Conservation (phyloP, 257 asterid genomes). For the Solanum medicagineum region DNA sequence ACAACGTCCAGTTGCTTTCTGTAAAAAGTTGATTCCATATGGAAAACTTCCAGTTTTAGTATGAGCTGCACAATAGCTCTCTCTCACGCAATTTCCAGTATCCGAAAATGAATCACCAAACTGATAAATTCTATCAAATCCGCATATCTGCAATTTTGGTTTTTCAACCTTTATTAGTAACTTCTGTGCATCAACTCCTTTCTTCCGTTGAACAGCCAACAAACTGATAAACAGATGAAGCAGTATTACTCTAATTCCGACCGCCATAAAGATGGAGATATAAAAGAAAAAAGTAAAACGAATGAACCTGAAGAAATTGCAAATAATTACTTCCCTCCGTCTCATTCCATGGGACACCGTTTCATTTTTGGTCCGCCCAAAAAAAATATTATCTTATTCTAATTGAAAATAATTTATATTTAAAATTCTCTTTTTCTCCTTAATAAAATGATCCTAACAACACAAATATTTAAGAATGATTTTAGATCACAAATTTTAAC, state of each 20-base stretch:
- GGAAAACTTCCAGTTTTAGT: too few relatives aligned
- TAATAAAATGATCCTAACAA: too few relatives aligned
- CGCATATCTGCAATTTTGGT: neutral
- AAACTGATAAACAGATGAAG: neutral
- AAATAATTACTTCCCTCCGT: too few relatives aligned
- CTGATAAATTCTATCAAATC: slow-evolving; percentile 2
- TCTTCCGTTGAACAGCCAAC: neutral
- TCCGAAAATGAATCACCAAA: slow-evolving; percentile 12
- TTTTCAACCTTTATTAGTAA: neutral
- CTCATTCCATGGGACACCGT: too few relatives aligned
- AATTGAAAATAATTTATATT: too few relatives aligned
- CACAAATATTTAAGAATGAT: too few relatives aligned
- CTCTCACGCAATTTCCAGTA: slow-evolving; percentile 8
- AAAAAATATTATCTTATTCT: too few relatives aligned
- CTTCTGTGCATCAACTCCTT: neutral
- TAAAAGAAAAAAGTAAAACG: too few relatives aligned
- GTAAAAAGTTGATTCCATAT: neutral
- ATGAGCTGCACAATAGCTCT: neutral
- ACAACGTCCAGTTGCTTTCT: slow-evolving; percentile 6
- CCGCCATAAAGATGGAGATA: neutral
- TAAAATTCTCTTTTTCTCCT: too few relatives aligned
- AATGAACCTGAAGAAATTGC: too few relatives aligned
- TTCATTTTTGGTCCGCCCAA: fast-evolving
- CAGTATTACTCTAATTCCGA: neutral
- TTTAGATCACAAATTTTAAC: too few relatives aligned